Percentiles rank a stretch among this genome's conserved stretches.
Evolutionary conservation across 257 asterid species (phyloP).

Genomic region (Nicotiana benthamiana): DNA sequence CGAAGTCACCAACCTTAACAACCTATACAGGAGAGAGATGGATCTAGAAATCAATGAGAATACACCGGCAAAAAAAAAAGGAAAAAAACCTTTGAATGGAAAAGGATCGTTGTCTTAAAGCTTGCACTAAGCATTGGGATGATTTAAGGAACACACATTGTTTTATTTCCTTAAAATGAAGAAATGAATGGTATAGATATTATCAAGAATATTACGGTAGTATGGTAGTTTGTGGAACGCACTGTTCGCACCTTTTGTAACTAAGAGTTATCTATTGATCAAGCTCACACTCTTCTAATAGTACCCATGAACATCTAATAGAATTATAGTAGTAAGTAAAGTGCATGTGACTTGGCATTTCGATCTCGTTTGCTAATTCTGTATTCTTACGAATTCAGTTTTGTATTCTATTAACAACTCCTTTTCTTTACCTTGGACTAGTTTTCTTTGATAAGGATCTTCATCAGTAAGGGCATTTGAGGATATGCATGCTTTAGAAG

Average conservation of each 20-base stretch:
- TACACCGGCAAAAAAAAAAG: neutral
- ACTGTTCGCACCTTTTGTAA: neutral
- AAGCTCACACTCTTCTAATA: neutral
- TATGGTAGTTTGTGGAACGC: neutral
- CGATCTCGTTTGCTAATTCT: neutral
- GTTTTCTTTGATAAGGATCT: neutral
- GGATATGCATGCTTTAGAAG: neutral
- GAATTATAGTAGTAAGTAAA: neutral
- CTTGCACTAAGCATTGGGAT: neutral
- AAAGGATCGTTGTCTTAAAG: neutral
- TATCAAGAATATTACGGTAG: neutral
- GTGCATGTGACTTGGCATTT: neutral
- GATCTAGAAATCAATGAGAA: neutral
- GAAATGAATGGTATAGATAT: too few relatives aligned
- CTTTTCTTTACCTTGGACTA: neutral
- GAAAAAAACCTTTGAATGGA: too few relatives aligned
- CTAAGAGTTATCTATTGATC: neutral
- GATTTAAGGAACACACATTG: too few relatives aligned
- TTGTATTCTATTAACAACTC: neutral
- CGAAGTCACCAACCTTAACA: constrained; percentile 95
- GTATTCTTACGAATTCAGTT: neutral
- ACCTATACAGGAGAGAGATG: constrained; percentile 32
- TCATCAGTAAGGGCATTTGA: neutral
- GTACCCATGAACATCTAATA: neutral
- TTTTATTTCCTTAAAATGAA: too few relatives aligned